phyloP scores from a whole-genome alignment of 2,329 filamentous ascomycete species.

The Macrophomina tecta region DNA sequence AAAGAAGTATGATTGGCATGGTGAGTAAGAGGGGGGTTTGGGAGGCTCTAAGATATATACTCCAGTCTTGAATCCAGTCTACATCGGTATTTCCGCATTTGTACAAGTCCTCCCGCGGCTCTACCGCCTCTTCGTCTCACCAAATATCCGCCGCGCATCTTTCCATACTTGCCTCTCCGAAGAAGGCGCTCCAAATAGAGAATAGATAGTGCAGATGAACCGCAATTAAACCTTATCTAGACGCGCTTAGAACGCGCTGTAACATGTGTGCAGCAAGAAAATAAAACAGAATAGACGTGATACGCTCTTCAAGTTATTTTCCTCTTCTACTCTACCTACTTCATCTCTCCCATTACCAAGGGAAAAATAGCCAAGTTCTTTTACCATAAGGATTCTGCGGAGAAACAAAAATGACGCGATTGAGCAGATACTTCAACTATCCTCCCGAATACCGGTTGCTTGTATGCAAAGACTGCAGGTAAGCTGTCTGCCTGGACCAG shows the following conservation, averaged over 20 bases:
- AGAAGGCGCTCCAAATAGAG: too few relatives aligned
- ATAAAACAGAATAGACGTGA: too few relatives aligned
- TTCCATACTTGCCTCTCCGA: too few relatives aligned
- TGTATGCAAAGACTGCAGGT: background rate
- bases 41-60: conserved; percentile 1
- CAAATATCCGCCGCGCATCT: background rate
- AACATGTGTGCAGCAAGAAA: background rate
- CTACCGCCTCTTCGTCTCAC: background rate
- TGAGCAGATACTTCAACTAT: background rate
- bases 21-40: too few relatives aligned
- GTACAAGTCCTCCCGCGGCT: background rate
- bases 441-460: background rate
- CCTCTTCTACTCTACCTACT: background rate
- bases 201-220: background rate
- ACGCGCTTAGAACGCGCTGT: background rate
- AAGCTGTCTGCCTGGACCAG: background rate
- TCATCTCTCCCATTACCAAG: background rate
- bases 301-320: background rate
- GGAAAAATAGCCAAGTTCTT: background rate
- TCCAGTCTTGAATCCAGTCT: background rate
- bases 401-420: background rate
- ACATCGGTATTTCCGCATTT: background rate
- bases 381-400: background rate
- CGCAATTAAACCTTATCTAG: background rate
- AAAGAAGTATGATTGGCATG: too few relatives aligned